Conservation (phyloP, 2,329 filamentous ascomycete genomes). For the Hymenoscyphus occultus region DNA sequence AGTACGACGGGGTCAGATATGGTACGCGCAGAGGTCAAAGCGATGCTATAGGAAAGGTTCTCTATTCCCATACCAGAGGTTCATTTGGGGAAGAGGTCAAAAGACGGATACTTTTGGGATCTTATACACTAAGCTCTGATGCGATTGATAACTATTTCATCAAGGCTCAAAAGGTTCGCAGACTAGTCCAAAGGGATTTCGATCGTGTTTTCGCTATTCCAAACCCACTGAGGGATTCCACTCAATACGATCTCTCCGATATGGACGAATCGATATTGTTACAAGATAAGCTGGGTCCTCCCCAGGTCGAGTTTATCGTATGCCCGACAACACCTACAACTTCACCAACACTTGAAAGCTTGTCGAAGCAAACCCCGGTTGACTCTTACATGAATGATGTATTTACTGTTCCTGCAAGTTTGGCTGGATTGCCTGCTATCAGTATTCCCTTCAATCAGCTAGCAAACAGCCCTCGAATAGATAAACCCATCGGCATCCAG, state of each 20-base stretch:
- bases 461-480: conserved; percentile 32
- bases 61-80: conserved; percentile 72
- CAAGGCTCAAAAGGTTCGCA: conserved; percentile 83
- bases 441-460: conserved; percentile 65
- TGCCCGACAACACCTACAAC: conserved; percentile 81
- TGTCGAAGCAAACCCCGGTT: conserved; percentile 55
- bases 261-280: conserved; percentile 51
- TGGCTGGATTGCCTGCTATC: conserved; percentile 85
- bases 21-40: conserved; percentile 47
- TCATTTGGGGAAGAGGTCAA: conserved; percentile 84
- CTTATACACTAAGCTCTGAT: conserved; percentile 84
- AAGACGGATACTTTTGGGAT: conserved; percentile 81
- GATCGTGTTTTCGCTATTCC: conserved; percentile 67
- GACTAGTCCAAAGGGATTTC: conserved; percentile 83
- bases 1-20: conserved; percentile 96
- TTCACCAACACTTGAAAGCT: conserved; percentile 61
- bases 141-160: conserved; percentile 97
- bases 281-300: conserved; percentile 54
- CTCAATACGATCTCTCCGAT: conserved; percentile 58
- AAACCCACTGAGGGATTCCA: conserved; percentile 62
- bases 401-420: conserved; percentile 89
- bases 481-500: conserved; percentile 61
- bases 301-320: conserved; percentile 79
- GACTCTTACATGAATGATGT: conserved; percentile 90
- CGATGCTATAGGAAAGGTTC: conserved; percentile 57